Percentiles rank a stretch among this genome's conserved stretches.
Evolutionary conservation across 1,139 yeast genomes (phyloP).

Genomic region (Suhomyces terraborum): DNA sequence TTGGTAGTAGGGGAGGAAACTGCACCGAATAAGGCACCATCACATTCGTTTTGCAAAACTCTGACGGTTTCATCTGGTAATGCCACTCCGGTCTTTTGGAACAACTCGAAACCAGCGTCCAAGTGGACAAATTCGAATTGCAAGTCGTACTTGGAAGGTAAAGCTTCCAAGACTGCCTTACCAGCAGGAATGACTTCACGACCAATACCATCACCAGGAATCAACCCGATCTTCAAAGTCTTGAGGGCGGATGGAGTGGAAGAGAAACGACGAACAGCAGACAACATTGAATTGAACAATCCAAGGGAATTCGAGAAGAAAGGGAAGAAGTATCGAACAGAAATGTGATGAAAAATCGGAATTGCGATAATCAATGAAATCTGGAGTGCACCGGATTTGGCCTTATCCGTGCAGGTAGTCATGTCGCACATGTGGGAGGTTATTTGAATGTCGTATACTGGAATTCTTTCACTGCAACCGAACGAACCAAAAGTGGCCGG

Average conservation of each 20-base stretch:
- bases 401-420: neutral
- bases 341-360: slow-evolving; percentile 1
- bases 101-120: slow-evolving; percentile 92
- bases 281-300: slow-evolving; percentile 18
- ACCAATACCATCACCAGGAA: slow-evolving; percentile 99
- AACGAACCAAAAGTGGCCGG: no score
- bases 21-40: slow-evolving; percentile 97
- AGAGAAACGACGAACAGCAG: slow-evolving; percentile 37
- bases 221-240: slow-evolving; percentile 56
- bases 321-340: neutral
- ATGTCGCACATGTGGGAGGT: slow-evolving; percentile 3
- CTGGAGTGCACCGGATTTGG: slow-evolving; percentile 8
- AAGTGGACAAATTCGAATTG: slow-evolving; percentile 82
- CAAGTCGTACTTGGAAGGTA: slow-evolving; percentile 74
- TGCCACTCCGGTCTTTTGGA: slow-evolving; percentile 91
- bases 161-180: slow-evolving; percentile 74
- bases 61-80: slow-evolving; percentile 90
- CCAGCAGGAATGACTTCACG: slow-evolving; percentile 98
- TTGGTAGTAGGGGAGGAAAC: slow-evolving; percentile 93
- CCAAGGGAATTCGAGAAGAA: neutral
- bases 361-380: neutral
- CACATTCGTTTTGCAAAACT: slow-evolving; percentile 77
- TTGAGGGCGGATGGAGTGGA: slow-evolving; percentile 38
- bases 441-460: neutral
- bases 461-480: no score